Evolutionary conservation across 345 rosid species (phyloP).

Genomic region (Salix koriyanagi): DNA sequence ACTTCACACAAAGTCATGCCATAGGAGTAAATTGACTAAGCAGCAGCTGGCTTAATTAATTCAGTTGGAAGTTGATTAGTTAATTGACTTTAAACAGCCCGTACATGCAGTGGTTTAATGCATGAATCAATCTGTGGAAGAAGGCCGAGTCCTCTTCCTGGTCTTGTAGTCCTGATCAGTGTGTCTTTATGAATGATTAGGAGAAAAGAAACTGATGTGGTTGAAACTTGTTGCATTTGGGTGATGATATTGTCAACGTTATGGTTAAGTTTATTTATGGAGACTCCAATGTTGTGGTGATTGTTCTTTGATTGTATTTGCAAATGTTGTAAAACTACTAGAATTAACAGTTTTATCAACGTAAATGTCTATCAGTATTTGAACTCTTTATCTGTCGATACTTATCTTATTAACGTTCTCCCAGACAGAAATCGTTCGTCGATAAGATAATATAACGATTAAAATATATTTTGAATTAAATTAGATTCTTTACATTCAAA

Average conservation of each 20-base stretch:
- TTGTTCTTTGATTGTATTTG: background rate
- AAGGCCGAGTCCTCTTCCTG: background rate
- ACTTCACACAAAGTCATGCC: background rate
- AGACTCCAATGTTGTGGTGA: background rate
- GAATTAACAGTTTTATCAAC: no score
- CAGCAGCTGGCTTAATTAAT: background rate
- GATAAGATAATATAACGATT: no score
- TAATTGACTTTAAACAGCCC: background rate
- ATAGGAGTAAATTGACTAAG: background rate
- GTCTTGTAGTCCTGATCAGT: background rate
- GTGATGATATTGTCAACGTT: constrained; percentile 5
- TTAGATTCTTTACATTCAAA: no score
- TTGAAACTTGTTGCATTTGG: background rate
- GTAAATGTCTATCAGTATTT: no score
- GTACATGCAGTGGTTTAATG: background rate
- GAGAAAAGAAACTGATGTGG: background rate
- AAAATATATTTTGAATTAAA: no score
- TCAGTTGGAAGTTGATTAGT: background rate
- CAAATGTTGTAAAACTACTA: background rate
- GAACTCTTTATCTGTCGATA: no score
- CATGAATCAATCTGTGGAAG: background rate
- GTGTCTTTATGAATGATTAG: background rate
- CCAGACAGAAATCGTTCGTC: no score
- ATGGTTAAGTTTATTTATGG: background rate
- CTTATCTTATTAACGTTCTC: no score